phyloP scores from a whole-genome alignment of 257 asterid genomes.

The Solanum sejunctum region DNA sequence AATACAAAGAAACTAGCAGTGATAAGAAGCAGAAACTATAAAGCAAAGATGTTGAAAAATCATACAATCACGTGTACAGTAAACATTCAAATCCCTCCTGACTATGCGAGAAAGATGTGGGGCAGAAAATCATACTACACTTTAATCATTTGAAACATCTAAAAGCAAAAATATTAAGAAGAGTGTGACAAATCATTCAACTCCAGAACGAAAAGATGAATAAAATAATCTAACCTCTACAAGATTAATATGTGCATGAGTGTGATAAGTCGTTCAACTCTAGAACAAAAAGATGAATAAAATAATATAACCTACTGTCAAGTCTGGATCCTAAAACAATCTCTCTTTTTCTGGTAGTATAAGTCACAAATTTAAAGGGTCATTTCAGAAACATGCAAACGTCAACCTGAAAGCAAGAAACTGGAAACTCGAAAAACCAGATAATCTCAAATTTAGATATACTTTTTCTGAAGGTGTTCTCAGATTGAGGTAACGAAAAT shows the following conservation, averaged over 20 bases:
- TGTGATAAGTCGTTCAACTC: not conserved
- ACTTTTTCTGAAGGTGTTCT: not conserved
- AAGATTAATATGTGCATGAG: not conserved
- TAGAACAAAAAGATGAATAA: not conserved
- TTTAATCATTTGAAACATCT: not conserved
- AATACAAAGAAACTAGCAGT: not conserved
- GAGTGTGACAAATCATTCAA: not conserved
- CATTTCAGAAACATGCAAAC: not conserved
- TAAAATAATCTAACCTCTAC: not conserved
- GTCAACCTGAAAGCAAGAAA: not conserved
- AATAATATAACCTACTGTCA: not conserved
- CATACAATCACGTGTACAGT: not conserved
- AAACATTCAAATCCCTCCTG: not conserved
- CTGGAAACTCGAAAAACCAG: not conserved
- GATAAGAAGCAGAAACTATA: not conserved
- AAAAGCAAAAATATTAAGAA: not conserved
- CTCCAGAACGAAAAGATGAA: not conserved
- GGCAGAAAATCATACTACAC: not conserved
- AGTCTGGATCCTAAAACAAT: no score
- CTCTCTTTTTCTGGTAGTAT: not conserved
- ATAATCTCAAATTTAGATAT: not conserved
- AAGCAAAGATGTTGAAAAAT: not conserved
- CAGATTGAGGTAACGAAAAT: not conserved
- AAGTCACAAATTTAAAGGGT: not conserved
- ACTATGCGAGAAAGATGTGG: not conserved